Evolutionary conservation across 495 filamentous ascomycete genomes (phyloP), one percentile per base, ranked within the genome.

Genomic region (Penicillium coffeae): DNA sequence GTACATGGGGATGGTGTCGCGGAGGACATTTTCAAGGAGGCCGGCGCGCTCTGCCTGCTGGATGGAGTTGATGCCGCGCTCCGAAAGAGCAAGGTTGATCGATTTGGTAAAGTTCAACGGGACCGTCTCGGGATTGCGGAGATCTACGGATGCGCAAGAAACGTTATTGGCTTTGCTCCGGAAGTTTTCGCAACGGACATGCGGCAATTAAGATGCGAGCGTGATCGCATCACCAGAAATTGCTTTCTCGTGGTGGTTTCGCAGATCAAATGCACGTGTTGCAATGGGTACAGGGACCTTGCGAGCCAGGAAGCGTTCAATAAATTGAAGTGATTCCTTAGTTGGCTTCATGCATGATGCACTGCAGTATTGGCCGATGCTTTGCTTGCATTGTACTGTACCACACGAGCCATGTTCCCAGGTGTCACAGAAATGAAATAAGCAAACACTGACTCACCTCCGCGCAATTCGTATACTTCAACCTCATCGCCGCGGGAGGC

Each of bases 61-160:
- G 70, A 97, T 84, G 25, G 92, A 84, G 58, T 88, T 89, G 60
- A 96, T 87, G n/a, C 93, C 93, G 25, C 93, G 84, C 65, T 96
- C 89, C 0, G 93, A 96, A 9, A 99, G 70, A 14, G 93, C 90
- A 15, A 99, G 74, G 37, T 97, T 99, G 74, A 99, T 99, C 12
- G 94, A 97, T 66, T 88, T 95, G 36, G 90, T 94, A 66, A 97
- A 96, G 60, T 97, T 96, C 44, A 96, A 75, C 0, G 93, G 91
- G 9, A 83, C 84, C 0, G 90, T 96, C 8, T 80, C 78, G 3
- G 87, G 84, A 56, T 91, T 80, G 22, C 94, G 85, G 37, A 96
- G 83, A 75, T 96, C 93, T 95, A 58, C 49, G 33, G 55, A 61
- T 33, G 54, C 56, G 27, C 14, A n/a, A 37, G 33, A 45, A 20